Conservation (phyloP, 2,329 filamentous ascomycete genomes). For the Ascochyta viciae-villosae region DNA sequence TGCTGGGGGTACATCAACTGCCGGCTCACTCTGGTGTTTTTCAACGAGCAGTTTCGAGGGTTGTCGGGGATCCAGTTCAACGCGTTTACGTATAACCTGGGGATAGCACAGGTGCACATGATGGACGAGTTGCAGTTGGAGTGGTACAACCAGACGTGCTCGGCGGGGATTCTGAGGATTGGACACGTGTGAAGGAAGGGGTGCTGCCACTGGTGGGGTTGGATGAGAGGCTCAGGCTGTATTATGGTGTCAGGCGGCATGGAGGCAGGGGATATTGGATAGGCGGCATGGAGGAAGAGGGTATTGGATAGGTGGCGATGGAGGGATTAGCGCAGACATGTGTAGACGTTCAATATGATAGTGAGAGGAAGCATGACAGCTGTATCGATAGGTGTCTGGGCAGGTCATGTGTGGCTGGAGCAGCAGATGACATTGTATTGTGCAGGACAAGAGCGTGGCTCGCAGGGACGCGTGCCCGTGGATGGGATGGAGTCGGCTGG, state of each 20-base stretch:
- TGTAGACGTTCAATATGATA: slow-evolving; percentile 9
- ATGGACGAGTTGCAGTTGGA: slow-evolving; percentile 57
- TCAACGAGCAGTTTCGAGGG: slow-evolving; percentile 48
- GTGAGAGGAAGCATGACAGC: background rate
- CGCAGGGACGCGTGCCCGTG: too few species aligned
- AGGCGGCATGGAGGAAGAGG: too few species aligned
- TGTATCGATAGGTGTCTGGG: slow-evolving; percentile 2
- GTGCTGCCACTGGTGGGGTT: too few species aligned
- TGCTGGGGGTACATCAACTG: slow-evolving; percentile 53
- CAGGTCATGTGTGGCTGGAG: slow-evolving; percentile 22
- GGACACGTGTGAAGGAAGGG: slow-evolving; percentile 31
- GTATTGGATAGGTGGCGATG: slow-evolving; percentile 7
- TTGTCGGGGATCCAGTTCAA: slow-evolving; percentile 59
- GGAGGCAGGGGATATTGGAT: too few species aligned
- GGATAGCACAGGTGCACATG: slow-evolving; percentile 53
- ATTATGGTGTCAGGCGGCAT: too few species aligned
- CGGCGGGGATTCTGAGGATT: slow-evolving; percentile 51
- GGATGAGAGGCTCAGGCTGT: too few species aligned
- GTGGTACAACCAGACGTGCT: slow-evolving; percentile 60
- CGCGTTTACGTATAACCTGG: slow-evolving; percentile 51
- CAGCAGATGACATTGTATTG: slow-evolving; percentile 20
- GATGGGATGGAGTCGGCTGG: background rate
- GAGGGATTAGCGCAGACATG: slow-evolving; percentile 17
- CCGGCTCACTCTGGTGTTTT: slow-evolving; percentile 52
- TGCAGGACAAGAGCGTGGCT: too few species aligned